Conservation (phyloP, 23 red algal genomes). For the Agarophyton chilense region DNA sequence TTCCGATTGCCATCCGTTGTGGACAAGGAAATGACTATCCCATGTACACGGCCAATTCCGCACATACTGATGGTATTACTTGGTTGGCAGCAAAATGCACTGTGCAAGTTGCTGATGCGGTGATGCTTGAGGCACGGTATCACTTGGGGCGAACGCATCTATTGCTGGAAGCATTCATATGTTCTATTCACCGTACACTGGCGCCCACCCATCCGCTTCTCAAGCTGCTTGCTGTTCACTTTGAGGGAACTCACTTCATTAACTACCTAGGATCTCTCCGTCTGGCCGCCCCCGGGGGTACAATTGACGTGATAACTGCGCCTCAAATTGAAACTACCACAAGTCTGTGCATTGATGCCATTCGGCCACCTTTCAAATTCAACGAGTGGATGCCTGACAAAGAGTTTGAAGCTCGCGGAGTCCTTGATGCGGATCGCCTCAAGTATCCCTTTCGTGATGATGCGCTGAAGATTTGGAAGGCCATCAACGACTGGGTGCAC, state of each 20-base stretch:
- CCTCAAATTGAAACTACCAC: conserved; percentile 31
- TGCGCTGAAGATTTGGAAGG: conserved; percentile 26
- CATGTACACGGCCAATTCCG: conserved; percentile 8
- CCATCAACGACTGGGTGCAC: conserved; percentile 12
- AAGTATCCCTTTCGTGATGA: conserved; percentile 51
- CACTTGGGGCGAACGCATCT: conserved; percentile 56
- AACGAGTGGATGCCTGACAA: conserved; percentile 42
- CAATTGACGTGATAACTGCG: conserved; percentile 45
- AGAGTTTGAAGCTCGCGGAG: conserved; percentile 38
- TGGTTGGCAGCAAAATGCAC: conserved; percentile 18
- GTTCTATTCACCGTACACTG: neutral
- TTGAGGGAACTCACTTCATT: conserved; percentile 35
- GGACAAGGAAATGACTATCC: conserved; percentile 4
- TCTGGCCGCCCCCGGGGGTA: conserved; percentile 20
- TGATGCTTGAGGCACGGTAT: conserved; percentile 13
- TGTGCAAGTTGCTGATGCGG: conserved; percentile 29
- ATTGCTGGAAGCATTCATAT: conserved; percentile 9
- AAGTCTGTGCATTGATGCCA: neutral
- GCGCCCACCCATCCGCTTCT: conserved; percentile 32
- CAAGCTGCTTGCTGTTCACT: conserved; percentile 31
- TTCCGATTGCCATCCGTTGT: conserved; percentile 32
- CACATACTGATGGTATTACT: conserved; percentile 6
- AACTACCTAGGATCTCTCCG: neutral
- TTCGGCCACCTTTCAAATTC: conserved; percentile 32
- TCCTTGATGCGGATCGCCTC: neutral